Evolutionary conservation across 2,329 filamentous ascomycete genomes (phyloP).

Genomic region (Ascochyta koolunga): DNA sequence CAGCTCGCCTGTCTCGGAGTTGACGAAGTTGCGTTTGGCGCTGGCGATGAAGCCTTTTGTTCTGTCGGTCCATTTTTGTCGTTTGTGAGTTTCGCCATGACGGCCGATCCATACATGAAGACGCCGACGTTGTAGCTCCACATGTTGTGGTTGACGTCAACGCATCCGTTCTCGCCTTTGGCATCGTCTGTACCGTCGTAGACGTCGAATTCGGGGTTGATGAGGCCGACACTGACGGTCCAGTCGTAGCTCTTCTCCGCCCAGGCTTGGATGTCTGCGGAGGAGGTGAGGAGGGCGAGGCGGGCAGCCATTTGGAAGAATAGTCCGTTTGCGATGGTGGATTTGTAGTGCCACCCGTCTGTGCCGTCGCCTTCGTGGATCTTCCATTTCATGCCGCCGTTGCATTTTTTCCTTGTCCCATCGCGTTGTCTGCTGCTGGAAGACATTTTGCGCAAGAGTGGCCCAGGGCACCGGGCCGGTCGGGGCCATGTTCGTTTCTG

Average conservation of each 20-base stretch:
- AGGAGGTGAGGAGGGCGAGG: slow-evolving; percentile 68
- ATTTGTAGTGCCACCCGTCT: slow-evolving; percentile 80
- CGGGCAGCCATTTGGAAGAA: slow-evolving; percentile 82
- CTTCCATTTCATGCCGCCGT: slow-evolving; percentile 74
- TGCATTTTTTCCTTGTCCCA: slow-evolving; percentile 71
- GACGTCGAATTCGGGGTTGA: slow-evolving; percentile 56
- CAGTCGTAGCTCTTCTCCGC: slow-evolving; percentile 67
- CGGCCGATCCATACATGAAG: slow-evolving; percentile 56
- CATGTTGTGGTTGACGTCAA: slow-evolving; percentile 50
- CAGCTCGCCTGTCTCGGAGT: slow-evolving; percentile 25
- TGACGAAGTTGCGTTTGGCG: slow-evolving; percentile 32
- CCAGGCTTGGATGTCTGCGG: slow-evolving; percentile 61
- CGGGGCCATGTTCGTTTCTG: slow-evolving; percentile 67
- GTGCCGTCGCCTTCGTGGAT: slow-evolving; percentile 69
- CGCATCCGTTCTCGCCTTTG: slow-evolving; percentile 52
- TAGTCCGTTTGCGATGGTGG: slow-evolving; percentile 76
- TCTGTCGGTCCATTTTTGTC: slow-evolving; percentile 28
- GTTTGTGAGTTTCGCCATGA: slow-evolving; percentile 29
- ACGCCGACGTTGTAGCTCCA: slow-evolving; percentile 59
- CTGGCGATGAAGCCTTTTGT: slow-evolving; percentile 46
- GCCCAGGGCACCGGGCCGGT: slow-evolving; percentile 61
- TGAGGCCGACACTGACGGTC: slow-evolving; percentile 54
- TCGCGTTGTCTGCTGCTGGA: slow-evolving; percentile 69
- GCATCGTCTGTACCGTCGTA: slow-evolving; percentile 57
- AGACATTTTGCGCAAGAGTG: slow-evolving; percentile 70